Percentiles rank a stretch among this genome's conserved stretches.
Conservation (phyloP, 176 grass and related monocot genomes). For the Oryza rufipogon region DNA sequence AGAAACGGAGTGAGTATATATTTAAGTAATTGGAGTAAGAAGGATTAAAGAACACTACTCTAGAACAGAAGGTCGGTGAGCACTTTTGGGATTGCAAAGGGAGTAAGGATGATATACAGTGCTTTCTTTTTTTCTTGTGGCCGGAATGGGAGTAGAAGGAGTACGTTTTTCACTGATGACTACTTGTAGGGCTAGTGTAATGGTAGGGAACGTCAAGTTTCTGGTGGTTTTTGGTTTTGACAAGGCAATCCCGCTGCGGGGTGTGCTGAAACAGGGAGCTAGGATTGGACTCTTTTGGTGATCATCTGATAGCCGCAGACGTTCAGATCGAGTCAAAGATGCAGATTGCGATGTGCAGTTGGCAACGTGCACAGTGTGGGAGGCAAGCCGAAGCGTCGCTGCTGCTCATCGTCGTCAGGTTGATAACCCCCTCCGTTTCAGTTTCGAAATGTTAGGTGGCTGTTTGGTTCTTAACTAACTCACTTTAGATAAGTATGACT, state of each 20-base stretch:
- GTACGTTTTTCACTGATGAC: not conserved
- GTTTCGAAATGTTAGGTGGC: too few relatives aligned
- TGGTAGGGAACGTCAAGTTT: not conserved
- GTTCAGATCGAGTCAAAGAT: not conserved
- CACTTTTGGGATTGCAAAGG: not conserved
- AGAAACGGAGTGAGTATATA: too few relatives aligned
- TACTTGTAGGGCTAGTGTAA: not conserved
- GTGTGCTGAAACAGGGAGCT: not conserved
- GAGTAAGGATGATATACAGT: not conserved
- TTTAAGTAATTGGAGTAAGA: not conserved
- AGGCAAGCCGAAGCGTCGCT: not conserved
- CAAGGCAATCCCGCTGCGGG: not conserved
- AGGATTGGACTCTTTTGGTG: not conserved
- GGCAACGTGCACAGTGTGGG: not conserved
- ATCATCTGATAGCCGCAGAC: not conserved
- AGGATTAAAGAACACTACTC: too few relatives aligned
- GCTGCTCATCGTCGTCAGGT: not conserved
- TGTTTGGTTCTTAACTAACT: too few relatives aligned
- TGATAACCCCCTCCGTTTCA: not conserved
- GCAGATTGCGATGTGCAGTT: not conserved
- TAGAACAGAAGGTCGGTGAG: slow-evolving; percentile 17
- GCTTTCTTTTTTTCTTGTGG: not conserved
- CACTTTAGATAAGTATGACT: too few relatives aligned
- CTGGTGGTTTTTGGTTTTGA: not conserved
- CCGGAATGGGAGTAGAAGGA: not conserved